A percentile compares a stretch with the other conserved stretches of the same genome.
Conservation (phyloP, 345 rosid species). For the Eucalyptus lansdowneana region DNA sequence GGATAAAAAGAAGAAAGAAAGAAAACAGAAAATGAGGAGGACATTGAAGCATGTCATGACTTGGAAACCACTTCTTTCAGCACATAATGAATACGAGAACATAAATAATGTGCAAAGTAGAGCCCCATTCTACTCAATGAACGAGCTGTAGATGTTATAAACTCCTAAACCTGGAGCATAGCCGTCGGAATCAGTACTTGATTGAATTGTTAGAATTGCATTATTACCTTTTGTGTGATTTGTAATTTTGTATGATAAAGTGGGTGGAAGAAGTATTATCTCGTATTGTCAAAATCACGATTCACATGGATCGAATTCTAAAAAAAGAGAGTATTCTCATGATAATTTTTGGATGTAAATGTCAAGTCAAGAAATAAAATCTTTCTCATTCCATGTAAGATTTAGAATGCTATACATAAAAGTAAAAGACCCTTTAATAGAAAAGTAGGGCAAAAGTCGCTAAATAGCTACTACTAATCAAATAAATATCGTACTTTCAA, state of each 20-base stretch:
- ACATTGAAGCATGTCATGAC: background rate
- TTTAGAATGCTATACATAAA: background rate
- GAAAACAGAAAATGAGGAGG: background rate
- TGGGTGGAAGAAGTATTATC: background rate
- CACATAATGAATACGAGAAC: background rate
- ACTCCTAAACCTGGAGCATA: background rate
- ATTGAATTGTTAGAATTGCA: background rate
- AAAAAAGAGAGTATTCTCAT: background rate
- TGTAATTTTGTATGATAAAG: background rate
- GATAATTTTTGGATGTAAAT: background rate
- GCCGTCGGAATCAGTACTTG: background rate
- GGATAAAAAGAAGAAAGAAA: background rate
- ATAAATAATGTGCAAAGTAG: background rate
- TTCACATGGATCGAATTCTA: background rate
- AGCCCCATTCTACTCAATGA: background rate
- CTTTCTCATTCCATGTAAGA: background rate
- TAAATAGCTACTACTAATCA: background rate
- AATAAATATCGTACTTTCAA: background rate
- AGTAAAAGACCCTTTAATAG: background rate
- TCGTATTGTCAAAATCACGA: accelerated
- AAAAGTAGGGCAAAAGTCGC: background rate
- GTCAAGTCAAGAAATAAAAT: background rate
- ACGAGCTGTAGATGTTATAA: background rate
- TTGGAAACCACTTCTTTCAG: background rate
- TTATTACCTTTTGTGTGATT: background rate